Conservation (phyloP, 306 rosid species). For the Rosa rugosa region DNA sequence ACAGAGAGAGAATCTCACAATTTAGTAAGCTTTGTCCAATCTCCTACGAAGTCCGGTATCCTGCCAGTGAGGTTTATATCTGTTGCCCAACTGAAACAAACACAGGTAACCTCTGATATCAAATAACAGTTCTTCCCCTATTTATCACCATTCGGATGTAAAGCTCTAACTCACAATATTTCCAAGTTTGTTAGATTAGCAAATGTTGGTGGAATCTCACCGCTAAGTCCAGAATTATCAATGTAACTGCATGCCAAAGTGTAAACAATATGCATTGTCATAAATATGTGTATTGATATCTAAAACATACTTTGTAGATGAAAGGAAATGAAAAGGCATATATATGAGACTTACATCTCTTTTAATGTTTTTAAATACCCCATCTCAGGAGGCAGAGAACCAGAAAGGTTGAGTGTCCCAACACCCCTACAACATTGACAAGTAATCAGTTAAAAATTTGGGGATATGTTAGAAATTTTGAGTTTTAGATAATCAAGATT, state of each 20-base stretch:
- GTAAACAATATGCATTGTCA: conserved; percentile 17
- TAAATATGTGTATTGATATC: background rate
- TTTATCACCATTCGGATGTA: background rate
- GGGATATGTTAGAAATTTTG: background rate
- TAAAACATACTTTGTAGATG: background rate
- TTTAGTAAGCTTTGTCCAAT: conserved; percentile 50
- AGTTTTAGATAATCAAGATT: background rate
- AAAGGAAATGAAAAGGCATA: background rate
- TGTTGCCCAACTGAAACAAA: conserved; percentile 65
- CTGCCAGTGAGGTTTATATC: conserved; percentile 58
- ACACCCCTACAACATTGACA: conserved; percentile 42
- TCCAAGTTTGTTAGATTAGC: conserved; percentile 46
- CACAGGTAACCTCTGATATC: background rate
- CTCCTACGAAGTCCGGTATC: conserved; percentile 77
- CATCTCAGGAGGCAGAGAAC: conserved; percentile 71
- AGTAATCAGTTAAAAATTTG: background rate
- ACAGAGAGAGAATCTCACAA: conserved; percentile 53
- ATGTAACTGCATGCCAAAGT: conserved; percentile 47
- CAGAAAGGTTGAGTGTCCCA: conserved; percentile 63
- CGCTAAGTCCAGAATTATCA: conserved; percentile 72
- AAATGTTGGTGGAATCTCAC: conserved; percentile 76
- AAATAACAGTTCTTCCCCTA: background rate
- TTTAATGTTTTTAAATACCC: conserved; percentile 51
- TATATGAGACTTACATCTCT: conserved; percentile 50
- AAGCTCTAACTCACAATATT: conserved; percentile 47